A percentile compares a stretch with the other conserved stretches of the same genome.
These are phyloP conservation scores for Coemansia sp. DNA, from an alignment of 192 early-diverging fungal species.

Conservation along the genomic window DNA sequence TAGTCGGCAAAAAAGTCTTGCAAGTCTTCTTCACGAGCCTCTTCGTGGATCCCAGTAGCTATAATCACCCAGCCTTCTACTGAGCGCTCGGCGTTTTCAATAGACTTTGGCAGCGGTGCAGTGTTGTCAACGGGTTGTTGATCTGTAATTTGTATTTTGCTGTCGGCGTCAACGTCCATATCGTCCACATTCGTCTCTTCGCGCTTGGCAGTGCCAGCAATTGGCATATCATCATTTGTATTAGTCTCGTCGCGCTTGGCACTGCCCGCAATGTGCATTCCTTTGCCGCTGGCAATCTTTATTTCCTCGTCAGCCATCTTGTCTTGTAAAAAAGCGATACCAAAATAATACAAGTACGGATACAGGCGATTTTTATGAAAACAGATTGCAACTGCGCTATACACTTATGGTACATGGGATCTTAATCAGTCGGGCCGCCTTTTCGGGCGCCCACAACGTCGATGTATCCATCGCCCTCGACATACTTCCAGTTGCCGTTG, in stretches of 20 bases:
- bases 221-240: constrained; percentile 2
- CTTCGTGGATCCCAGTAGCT: constrained; percentile 92
- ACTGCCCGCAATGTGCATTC: constrained; percentile 21
- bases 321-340: background rate
- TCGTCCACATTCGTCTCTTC: background rate
- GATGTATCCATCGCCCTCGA: constrained; percentile 58
- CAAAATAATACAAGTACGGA: no score
- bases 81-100: constrained; percentile 37
- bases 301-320: background rate
- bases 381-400: background rate
- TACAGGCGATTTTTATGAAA: background rate
- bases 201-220: constrained; percentile 19
- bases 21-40: constrained; percentile 89
- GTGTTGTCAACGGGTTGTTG: background rate
- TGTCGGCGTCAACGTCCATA: constrained; percentile 12
- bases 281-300: background rate
- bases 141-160: background rate
- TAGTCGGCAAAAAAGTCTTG: constrained; percentile 84
- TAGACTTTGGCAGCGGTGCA: background rate
- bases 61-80: constrained; percentile 96
- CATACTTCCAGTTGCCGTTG: constrained; percentile 60
- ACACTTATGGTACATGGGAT: constrained; percentile 3
- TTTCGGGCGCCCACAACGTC: constrained; percentile 28
- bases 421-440: constrained; percentile 9
- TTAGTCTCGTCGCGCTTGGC: constrained; percentile 5